Base-by-base conservation (phyloP, 2,329 filamentous ascomycete species). In the Phyllachora maydis region DNA sequence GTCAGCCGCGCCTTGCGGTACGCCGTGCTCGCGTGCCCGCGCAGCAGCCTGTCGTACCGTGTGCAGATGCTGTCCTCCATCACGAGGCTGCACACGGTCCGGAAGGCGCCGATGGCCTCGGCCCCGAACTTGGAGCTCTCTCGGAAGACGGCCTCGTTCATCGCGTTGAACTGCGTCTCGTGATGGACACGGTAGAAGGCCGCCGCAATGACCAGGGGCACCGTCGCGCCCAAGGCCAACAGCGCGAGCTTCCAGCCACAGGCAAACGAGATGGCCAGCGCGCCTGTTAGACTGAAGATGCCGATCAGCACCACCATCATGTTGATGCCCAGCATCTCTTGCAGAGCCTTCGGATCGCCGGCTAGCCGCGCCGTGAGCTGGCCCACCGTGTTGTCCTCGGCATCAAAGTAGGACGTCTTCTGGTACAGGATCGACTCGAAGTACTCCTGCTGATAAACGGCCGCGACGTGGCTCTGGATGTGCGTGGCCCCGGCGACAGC, bases 181-280 rank as follows among this genome's bases (percentile, higher is more conserved):
- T 63, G 64, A 30, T 47, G 54, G 32, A 65, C 45, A 2, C 61
- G 54, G 41, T 52, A 59, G 35, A 53, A 67, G 0, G 52, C 54
- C 0, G 55, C 50, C 4, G 41, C 26, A 4, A 65, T 32, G 21
- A 54, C 48, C 12, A 66, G 38, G 1, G 62, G 62, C 25, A 63
- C 42, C 5, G 61, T 59, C 6, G 74, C 64, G 33, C 66, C 73
- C 6, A 68, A 49, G 0, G 64, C 59, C 0, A 83, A 68, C 0
- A 81, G 47, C 0, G 70, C 65, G 6, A 85, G 53, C 40, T 81
- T 83, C 77, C 77, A 83, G 2, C 72, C 71, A 39, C 73, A 79
- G 4, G 59, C 52, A 35, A 78, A 81, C 1, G 71, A 58, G 24
- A 83, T 72, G 20, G 59, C 50, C 9, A 78, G 45, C 6, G 63